Evolutionary conservation across 495 filamentous ascomycete species (phyloP), one percentile per base, ranked within the genome.

Genomic region (Penicillium psychrofluorescens): DNA sequence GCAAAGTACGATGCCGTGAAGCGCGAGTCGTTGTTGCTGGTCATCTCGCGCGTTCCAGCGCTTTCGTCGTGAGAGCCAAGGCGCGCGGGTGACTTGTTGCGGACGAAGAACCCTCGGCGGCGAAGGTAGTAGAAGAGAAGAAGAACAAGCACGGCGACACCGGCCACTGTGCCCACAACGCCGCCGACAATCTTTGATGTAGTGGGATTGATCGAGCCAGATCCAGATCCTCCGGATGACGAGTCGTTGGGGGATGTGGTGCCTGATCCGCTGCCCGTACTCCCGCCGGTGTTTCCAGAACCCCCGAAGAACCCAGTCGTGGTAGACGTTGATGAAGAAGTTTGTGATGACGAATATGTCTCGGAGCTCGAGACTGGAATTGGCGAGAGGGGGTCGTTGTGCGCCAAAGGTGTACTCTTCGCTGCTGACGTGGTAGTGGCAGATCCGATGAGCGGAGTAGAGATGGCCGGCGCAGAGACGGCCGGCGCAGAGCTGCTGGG

Each of bases 151-250:
- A 84, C 50, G 8, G 80, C 76, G 9, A 83, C 60, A 12, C 80
- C 83, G 35, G 83, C 80, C 33, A 85, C 63, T 32, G 79, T 75
- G 15, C 83, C 83, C 7, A 86, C 67, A 9, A 87, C 79, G 27
- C 83, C 77, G 12, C 83, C 83, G 7, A 83, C 78, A 15, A 86
- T 62, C 22, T 61, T 55, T 11, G 58, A 45, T 8, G 65, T 70
- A 12, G 45, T 39, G 16, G 45, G 41, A 30, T 45, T 48, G 8
- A 49, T 47, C 22, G 62, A 45, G 13, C 44, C 50, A 29, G 54
- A 48, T 8, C 44, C 50, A 29, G 54, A 48, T 8, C 53, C 22
- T 22, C 22, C 45, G 8, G 63, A 46, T 11, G 53, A 14, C 27
- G 55, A 32, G 12, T 41, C 39, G 11, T 35, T 54, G 11, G 55